phyloP scores from a whole-genome alignment of 2,329 filamentous ascomycete species.

The Calonectria pauciramosa region DNA sequence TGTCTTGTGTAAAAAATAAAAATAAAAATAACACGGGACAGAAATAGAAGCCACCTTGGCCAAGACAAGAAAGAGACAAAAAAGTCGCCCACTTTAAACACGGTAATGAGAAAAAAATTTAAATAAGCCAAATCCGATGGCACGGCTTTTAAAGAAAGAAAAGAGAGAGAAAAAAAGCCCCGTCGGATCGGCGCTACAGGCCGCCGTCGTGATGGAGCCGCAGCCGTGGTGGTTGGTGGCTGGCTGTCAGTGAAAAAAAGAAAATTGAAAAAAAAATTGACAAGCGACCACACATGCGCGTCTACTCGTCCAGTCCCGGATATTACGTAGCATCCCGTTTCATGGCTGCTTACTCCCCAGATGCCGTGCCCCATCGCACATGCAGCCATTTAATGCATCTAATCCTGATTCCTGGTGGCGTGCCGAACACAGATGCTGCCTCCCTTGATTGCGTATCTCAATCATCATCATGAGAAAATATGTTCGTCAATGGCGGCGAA shows the following conservation, averaged over 20 bases:
- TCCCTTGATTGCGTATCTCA: background rate
- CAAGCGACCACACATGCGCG: background rate
- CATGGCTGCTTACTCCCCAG: background rate
- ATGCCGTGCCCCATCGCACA: background rate
- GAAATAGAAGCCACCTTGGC: background rate
- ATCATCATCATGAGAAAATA: background rate
- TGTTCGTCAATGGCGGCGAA: background rate
- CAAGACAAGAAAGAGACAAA: background rate
- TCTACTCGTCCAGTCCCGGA: background rate
- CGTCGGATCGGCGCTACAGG: background rate
- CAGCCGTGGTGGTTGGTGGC: background rate
- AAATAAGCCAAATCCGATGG: slow-evolving; percentile 9
- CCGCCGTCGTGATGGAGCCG: background rate
- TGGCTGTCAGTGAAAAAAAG: background rate
- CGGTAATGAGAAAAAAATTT: background rate
- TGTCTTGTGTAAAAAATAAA: background rate
- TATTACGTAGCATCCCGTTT: background rate
- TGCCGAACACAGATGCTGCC: background rate
- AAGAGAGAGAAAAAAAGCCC: too few species aligned
- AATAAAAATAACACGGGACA: background rate
- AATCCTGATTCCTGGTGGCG: background rate
- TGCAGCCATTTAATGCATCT: background rate
- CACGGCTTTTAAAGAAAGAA: background rate
- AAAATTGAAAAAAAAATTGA: background rate
- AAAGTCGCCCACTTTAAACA: background rate